A percentile compares a stretch with the other conserved stretches of the same genome.
These are phyloP conservation scores for Mycena latifolia DNA, from an alignment of 768 basidiomycete species.

Conservation along the genomic window DNA sequence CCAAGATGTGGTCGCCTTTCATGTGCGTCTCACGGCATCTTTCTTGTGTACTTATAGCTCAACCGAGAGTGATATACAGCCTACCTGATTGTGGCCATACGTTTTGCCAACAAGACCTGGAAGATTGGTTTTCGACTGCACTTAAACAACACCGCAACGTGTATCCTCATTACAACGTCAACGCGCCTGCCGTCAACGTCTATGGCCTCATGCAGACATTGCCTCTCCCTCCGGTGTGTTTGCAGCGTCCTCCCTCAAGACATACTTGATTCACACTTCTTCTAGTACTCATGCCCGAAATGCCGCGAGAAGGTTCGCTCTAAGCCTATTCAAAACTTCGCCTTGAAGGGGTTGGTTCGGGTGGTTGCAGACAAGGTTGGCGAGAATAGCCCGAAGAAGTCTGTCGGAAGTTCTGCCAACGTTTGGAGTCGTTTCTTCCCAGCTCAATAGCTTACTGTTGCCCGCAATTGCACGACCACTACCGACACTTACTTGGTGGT, in stretches of 20 bases:
- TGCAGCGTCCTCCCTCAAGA: background rate
- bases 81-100: slow-evolving; percentile 19
- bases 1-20: slow-evolving; percentile 33
- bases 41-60: background rate
- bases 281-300: slow-evolving; percentile 34
- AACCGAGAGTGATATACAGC: background rate
- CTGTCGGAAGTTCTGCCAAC: slow-evolving; percentile 1
- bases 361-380: slow-evolving; percentile 17
- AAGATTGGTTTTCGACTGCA: slow-evolving; percentile 28
- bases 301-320: slow-evolving; percentile 28
- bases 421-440: slow-evolving; percentile 30
- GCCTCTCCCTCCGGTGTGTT: slow-evolving; percentile 25
- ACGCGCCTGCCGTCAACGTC: slow-evolving; percentile 1
- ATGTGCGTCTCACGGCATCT: slow-evolving; percentile 10
- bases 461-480: background rate
- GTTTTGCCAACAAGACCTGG: slow-evolving; percentile 30
- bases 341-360: slow-evolving; percentile 24
- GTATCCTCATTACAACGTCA: slow-evolving; percentile 31
- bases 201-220: slow-evolving; percentile 12
- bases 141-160: slow-evolving; percentile 26
- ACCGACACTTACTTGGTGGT: too few relatives aligned
- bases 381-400: slow-evolving; percentile 30
- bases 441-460: slow-evolving; percentile 3
- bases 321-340: slow-evolving; percentile 33
- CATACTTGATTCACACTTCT: background rate